Percentiles rank a stretch among this genome's conserved stretches.
Evolutionary conservation across 495 filamentous ascomycete species (phyloP).

Genomic region (Penicillium psychrofluorescens): DNA sequence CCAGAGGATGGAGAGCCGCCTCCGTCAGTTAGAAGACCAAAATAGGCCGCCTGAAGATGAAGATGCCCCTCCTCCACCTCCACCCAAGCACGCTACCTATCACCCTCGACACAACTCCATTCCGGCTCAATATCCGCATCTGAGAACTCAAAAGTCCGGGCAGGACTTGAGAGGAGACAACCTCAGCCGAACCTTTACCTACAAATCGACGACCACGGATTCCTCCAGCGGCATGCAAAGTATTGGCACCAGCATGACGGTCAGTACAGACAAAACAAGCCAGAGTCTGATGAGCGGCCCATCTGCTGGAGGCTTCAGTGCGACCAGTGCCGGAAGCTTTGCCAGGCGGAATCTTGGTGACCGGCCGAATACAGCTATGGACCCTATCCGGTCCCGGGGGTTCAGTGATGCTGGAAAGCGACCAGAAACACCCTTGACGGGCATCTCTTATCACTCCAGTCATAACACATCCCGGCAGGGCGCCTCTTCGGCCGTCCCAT

Average conservation of each 20-base stretch:
- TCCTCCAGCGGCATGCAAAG: conserved; percentile 65
- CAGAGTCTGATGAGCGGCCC: conserved; percentile 87
- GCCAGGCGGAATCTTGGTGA: conserved; percentile 55
- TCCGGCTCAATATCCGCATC: conserved; percentile 27
- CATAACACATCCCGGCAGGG: conserved; percentile 59
- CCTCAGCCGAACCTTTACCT: conserved; percentile 74
- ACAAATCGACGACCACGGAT: conserved; percentile 72
- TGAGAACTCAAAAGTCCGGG: conserved; percentile 67
- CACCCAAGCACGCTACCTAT: conserved; percentile 52
- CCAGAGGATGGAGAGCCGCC: conserved; percentile 76
- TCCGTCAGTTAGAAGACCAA: conserved; percentile 63
- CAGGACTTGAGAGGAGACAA: conserved; percentile 69
- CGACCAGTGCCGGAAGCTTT: conserved; percentile 89
- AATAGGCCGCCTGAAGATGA: conserved; percentile 41
- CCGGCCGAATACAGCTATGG: conserved; percentile 47
- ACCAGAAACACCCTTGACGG: conserved; percentile 66
- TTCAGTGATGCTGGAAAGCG: conserved; percentile 44
- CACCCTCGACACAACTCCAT: conserved; percentile 39
- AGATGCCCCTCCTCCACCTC: conserved; percentile 49
- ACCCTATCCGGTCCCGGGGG: conserved; percentile 31
- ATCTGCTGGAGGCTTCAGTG: conserved; percentile 85
- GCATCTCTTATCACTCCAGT: conserved; percentile 76
- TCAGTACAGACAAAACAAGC: conserved; percentile 68
- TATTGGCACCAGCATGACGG: conserved; percentile 63
- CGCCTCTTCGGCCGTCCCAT: conserved; percentile 40